Evolutionary conservation across 768 basidiomycete species (phyloP), one percentile per base, ranked within the genome.

Genomic region (Coprinopsis sp.): DNA sequence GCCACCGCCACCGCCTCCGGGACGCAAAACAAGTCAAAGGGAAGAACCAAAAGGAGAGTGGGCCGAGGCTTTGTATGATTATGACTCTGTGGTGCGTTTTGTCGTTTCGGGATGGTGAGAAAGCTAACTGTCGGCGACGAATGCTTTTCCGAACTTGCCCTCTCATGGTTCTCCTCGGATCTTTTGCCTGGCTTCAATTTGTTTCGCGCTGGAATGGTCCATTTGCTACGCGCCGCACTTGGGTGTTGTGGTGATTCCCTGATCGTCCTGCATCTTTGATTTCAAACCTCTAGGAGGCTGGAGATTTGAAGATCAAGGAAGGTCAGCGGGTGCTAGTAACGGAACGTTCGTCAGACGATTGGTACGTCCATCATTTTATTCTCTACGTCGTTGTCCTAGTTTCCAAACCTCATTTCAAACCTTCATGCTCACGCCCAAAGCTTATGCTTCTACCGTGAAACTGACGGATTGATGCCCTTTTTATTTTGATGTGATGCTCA

Each of bases 61-160:
- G 88, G 86, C 78, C 13, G 81, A 89, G 55, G 88, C 71, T 4
- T 54, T 87, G 62, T 91, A 90, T 57, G 87, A 86, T 50, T 91
- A 86, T 66, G 66, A 66, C 33, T 81, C 86, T 41, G 67, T 69
- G 55, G 87, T 88, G 53, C 21, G 62, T 60, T 25, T 21, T 10
- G 21, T 18, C 30, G 11, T 29, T 24, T 40, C 25, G 19, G 22
- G 12, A 3, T 33, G 16, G 50, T 24, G 37, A 21, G 18, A 13
- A 37, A 50, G 41, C 23, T 44, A 29, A 38, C 24, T 16, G 8
- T 6, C 16, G 16, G 19, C 21, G 11, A 39, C 18, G 12, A 18
- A 22, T 39, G 21, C 25, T 39, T 39, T 39, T 39, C 38, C 38
- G 38, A 36, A 22, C 28, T 23, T 6, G 23, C 47, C 33, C 27